These are phyloP conservation scores for Phlebiopsis gigantea DNA, from an alignment of 768 basidiomycete species.

Conservation along the genomic window DNA sequence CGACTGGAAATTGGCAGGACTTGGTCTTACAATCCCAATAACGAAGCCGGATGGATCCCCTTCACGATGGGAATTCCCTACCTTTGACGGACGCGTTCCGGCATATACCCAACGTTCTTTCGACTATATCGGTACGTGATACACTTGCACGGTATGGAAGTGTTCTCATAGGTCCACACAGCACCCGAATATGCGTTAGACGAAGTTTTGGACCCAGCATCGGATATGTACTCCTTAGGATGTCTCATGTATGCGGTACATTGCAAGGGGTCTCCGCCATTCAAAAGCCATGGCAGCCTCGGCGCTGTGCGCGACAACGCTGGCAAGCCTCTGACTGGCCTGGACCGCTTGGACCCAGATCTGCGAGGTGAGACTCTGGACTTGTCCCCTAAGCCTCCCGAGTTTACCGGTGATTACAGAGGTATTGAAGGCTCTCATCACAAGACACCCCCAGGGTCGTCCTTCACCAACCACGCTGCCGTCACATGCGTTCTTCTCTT, in stretches of 20 bases:
- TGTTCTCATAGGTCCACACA: conserved; percentile 24
- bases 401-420: conserved; percentile 36
- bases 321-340: conserved; percentile 53
- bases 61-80: conserved; percentile 87
- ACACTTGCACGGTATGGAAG: not conserved
- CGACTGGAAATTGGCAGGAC: conserved; percentile 95
- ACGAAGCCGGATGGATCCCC: conserved; percentile 61
- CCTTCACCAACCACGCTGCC: conserved; percentile 79
- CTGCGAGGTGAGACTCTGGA: conserved; percentile 50
- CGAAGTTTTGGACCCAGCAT: conserved; percentile 78
- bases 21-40: conserved; percentile 83
- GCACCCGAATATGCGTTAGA: conserved; percentile 95
- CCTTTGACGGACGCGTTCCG: conserved; percentile 77
- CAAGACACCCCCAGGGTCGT: conserved; percentile 65
- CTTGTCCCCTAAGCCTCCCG: not conserved
- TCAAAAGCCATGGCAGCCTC: conserved; percentile 76
- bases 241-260: conserved; percentile 91
- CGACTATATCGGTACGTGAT: conserved; percentile 81
- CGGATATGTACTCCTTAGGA: conserved; percentile 92
- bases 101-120: conserved; percentile 85
- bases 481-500: conserved; percentile 88
- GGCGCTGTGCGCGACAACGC: conserved; percentile 65
- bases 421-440: conserved; percentile 75
- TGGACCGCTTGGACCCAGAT: conserved; percentile 65
- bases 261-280: conserved; percentile 81